phyloP scores from a whole-genome alignment of 208 protist genomes.

The Phytomonas sp. region DNA sequence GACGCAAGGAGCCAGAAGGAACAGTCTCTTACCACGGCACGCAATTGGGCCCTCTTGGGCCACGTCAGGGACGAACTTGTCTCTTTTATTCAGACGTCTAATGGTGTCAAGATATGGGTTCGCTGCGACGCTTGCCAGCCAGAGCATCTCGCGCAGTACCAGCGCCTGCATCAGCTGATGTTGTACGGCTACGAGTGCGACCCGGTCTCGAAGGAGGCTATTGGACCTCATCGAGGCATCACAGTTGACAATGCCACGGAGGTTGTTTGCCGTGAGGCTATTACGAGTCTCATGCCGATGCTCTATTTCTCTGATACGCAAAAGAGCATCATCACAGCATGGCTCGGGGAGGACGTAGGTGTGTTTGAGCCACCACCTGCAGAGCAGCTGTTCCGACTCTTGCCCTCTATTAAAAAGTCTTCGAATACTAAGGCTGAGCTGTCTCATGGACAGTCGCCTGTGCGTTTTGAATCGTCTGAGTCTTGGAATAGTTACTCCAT shows the following conservation, averaged over 20 bases:
- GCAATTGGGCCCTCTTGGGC: conserved; percentile 23
- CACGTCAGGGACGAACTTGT: conserved; percentile 31
- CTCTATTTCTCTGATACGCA: conserved; percentile 42
- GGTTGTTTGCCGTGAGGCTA: conserved; percentile 16
- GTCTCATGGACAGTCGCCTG: neutral
- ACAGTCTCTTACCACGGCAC: neutral
- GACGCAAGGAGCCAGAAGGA: neutral
- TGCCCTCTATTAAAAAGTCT: neutral
- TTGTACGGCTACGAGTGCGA: conserved; percentile 33
- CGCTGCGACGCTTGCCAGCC: conserved; percentile 47
- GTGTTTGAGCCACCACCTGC: conserved; percentile 50
- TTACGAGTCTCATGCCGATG: conserved; percentile 29
- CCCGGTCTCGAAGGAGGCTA: neutral
- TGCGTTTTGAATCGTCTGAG: neutral
- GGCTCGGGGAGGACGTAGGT: conserved; percentile 74
- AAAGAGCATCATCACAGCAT: conserved; percentile 31
- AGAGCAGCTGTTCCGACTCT: conserved; percentile 13
- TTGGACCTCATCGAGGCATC: neutral
- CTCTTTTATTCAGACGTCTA: conserved; percentile 19
- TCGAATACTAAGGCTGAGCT: neutral
- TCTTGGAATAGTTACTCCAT: neutral
- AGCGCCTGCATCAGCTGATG: conserved; percentile 34
- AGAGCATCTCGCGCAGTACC: conserved; percentile 40
- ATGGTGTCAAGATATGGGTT: conserved; percentile 56
- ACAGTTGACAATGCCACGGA: conserved; percentile 8